phyloP scores from a whole-genome alignment of 2,329 filamentous ascomycete genomes.

The Trichoderma oligosporum region DNA sequence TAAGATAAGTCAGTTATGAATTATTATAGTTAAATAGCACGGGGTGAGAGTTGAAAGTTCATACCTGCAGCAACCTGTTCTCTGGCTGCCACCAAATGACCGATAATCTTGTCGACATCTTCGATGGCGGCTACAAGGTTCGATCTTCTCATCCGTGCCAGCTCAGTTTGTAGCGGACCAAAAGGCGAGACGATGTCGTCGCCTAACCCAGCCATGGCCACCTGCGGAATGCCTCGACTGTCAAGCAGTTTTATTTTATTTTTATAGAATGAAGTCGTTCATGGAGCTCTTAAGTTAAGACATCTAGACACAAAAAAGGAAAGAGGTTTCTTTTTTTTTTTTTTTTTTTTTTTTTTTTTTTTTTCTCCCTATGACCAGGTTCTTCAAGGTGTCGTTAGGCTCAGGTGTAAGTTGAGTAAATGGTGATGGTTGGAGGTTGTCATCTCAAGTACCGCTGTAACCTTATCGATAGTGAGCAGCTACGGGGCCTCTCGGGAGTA shows the following conservation, averaged over 20 bases:
- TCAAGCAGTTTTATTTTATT: not conserved
- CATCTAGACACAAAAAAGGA: not conserved
- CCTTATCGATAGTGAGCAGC: constrained; percentile 18
- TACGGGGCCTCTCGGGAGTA: not conserved
- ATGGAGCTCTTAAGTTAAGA: not conserved
- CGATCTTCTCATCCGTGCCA: constrained; percentile 66
- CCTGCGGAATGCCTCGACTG: not conserved
- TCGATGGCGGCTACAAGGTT: constrained; percentile 66
- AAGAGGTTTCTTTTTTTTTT: too few relatives aligned
- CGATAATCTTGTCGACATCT: constrained; percentile 80
- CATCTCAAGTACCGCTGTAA: not conserved
- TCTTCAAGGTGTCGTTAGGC: constrained; percentile 6
- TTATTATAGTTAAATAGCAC: not conserved
- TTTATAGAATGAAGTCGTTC: not conserved
- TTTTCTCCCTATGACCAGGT: not conserved
- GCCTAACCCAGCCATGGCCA: constrained; percentile 35
- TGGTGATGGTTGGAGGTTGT: constrained; percentile 11
- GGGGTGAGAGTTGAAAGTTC: constrained; percentile 17
- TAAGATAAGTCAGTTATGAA: constrained; percentile 22
- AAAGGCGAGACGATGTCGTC: constrained; percentile 44
- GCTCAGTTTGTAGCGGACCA: constrained; percentile 63
- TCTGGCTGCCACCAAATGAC: constrained; percentile 68
- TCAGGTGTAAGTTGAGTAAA: not conserved
- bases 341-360: too few relatives aligned
- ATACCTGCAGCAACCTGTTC: constrained; percentile 68